phyloP scores from a whole-genome alignment of 2,329 filamentous ascomycete species.

The Aspergillus proliferans region DNA sequence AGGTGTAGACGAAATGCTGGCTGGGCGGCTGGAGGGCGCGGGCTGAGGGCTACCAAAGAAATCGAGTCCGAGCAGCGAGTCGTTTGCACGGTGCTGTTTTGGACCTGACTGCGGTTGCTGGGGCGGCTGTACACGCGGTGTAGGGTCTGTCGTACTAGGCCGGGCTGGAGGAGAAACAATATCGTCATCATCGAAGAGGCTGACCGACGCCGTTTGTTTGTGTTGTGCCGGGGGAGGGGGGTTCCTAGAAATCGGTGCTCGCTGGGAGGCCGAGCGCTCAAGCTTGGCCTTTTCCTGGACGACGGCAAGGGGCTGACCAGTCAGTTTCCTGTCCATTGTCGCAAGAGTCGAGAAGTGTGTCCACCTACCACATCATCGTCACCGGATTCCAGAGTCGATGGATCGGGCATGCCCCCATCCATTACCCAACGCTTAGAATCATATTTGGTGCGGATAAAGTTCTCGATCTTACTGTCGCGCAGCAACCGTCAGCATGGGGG shows the following conservation, averaged over 20 bases:
- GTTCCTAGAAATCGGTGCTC: constrained; percentile 40
- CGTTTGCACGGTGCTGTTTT: constrained; percentile 63
- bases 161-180: constrained; percentile 55
- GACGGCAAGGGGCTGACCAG: constrained; percentile 54
- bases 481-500: constrained; percentile 4
- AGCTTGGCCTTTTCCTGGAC: constrained; percentile 67
- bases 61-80: constrained; percentile 86
- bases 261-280: constrained; percentile 53
- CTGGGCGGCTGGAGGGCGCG: constrained; percentile 66
- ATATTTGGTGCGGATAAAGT: constrained; percentile 98
- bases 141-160: constrained; percentile 65
- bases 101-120: constrained; percentile 53
- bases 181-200: constrained; percentile 76
- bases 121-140: constrained; percentile 57
- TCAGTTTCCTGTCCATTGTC: constrained; percentile 13
- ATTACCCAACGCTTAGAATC: constrained; percentile 99
- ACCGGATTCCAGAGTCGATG: constrained; percentile 77
- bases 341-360: neutral
- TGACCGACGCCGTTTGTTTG: constrained; percentile 48
- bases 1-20: constrained; percentile 66
- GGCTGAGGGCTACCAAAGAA: constrained; percentile 72
- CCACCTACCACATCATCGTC: constrained; percentile 69
- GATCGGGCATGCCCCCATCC: constrained; percentile 91
- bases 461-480: constrained; percentile 75
- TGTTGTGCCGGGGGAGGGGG: constrained; percentile 39